Base-by-base conservation (phyloP, 2,329 filamentous ascomycete genomes). In the Penicillium palitans region DNA sequence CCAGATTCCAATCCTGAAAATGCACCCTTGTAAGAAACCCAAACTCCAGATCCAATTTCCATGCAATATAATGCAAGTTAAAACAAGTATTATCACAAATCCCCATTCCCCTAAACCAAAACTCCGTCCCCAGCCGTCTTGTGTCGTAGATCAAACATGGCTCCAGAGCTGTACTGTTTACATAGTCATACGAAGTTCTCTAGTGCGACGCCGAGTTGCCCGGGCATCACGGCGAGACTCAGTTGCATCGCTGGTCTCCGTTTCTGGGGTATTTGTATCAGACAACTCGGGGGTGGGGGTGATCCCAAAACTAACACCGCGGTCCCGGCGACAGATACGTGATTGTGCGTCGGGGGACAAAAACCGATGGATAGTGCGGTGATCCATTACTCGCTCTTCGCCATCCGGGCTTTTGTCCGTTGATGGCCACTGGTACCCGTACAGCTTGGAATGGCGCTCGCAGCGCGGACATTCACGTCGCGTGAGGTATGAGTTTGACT, bases 391-490 rank as follows among this genome's bases (percentile, higher is more conserved):
- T 6, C 86, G 74, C 65, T 86, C 80, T 61, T 86, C 83, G 9
- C 84, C 87, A 71, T 98, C 95, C 17, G 86, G 85, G 0, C 90
- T 90, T 27, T 89, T 89, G 59, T 96, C 90, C 0, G 95, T 98
- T 79, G 99, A 97, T 6, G 95, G 95, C 95, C 95, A 99, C 57
- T 89, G 82, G 70, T 90, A 97, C 0, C 96, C 96, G 72, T 98
- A 99, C 0, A 99, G 79, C 78, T 96, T 98, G 17, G 90, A 96
- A 71, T 99, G 95, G 0, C 95, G 86, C 77, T 99, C 95, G 74
- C 95, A 99, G 7, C 95, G 86, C 4, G 91, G 93, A 72, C 95
- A 99, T 17, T 91, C 89, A 49, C 89, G 87, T 52, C 89, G 86
- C 1, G 93, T 97, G 64, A 88, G 88, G 73, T 96, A 97, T 0